Conservation (phyloP, 2,329 filamentous ascomycete genomes). For the Trichoderma endophyticum region DNA sequence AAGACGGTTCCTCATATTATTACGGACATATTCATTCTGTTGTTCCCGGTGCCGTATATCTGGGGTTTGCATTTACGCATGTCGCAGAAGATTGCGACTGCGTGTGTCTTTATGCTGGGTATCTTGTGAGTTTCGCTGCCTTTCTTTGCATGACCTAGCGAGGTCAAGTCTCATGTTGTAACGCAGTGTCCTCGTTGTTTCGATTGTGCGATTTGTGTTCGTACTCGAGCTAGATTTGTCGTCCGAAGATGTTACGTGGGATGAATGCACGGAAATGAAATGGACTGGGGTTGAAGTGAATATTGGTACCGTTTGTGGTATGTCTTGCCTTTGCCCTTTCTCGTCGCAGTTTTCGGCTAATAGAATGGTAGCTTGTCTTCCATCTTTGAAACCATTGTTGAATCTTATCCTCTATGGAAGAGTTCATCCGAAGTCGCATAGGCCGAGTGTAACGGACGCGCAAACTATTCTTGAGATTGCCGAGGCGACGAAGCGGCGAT, state of each 20-base stretch:
- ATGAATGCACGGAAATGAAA: slow-evolving; percentile 15
- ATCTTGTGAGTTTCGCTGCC: slow-evolving; percentile 21
- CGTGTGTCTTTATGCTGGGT: slow-evolving; percentile 26
- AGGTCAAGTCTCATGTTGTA: neutral
- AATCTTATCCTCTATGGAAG: slow-evolving; percentile 9
- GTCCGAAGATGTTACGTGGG: slow-evolving; percentile 28
- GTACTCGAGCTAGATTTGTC: slow-evolving; percentile 20
- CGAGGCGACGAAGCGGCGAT: neutral
- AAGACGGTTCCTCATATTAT: slow-evolving; percentile 28
- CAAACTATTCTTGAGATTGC: neutral
- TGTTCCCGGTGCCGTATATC: slow-evolving; percentile 27
- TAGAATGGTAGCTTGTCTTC: neutral
- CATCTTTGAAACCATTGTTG: slow-evolving; percentile 9
- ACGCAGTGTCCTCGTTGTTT: slow-evolving; percentile 20
- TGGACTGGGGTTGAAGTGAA: slow-evolving; percentile 27
- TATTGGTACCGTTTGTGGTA: slow-evolving; percentile 27
- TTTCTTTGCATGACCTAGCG: neutral
- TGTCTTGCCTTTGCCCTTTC: neutral
- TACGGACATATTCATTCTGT: slow-evolving; percentile 26
- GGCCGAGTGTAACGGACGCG: neutral
- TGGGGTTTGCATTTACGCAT: slow-evolving; percentile 24
- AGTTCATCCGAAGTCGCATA: neutral
- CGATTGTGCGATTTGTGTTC: slow-evolving; percentile 19
- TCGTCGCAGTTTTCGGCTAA: neutral
- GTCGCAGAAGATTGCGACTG: slow-evolving; percentile 24